Evolutionary conservation across 176 grass and related monocot genomes (phyloP).

Genomic region (Melocanna baccifera): DNA sequence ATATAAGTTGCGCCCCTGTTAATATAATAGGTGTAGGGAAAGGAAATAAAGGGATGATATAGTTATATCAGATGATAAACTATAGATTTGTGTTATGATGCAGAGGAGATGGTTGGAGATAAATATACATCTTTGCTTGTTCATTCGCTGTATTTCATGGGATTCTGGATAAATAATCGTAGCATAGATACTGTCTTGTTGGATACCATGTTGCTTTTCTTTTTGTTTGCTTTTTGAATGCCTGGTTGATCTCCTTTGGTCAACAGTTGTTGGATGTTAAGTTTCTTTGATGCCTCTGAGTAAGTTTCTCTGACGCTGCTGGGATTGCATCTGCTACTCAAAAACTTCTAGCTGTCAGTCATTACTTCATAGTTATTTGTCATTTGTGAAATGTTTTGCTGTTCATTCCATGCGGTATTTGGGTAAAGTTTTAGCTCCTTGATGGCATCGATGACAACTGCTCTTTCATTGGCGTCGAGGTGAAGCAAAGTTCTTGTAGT

Average conservation of each 20-base stretch:
- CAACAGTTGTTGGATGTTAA: background rate
- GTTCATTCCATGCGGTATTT: background rate
- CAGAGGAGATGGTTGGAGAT: background rate
- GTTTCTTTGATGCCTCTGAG: background rate
- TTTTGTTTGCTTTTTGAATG: background rate
- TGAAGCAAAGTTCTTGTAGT: background rate
- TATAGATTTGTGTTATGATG: constrained; percentile 37
- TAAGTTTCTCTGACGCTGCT: background rate
- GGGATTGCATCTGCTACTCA: background rate
- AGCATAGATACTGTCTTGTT: background rate
- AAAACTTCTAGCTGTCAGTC: background rate
- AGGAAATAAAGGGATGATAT: constrained; percentile 40
- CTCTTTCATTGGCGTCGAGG: background rate
- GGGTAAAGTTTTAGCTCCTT: background rate
- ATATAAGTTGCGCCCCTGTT: constrained; percentile 7
- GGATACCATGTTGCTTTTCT: background rate
- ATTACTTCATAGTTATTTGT: background rate
- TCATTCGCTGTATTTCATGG: constrained; percentile 17
- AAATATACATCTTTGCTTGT: constrained; percentile 30
- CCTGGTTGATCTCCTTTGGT: background rate
- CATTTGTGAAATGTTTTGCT: background rate
- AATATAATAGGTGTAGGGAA: constrained; percentile 40
- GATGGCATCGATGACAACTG: background rate
- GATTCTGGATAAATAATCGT: constrained; percentile 13
- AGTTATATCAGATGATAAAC: constrained; percentile 30